These are phyloP conservation scores for Pelargonium cotyledonis DNA, from an alignment of 441 rosid genomes.

Conservation along the genomic window DNA sequence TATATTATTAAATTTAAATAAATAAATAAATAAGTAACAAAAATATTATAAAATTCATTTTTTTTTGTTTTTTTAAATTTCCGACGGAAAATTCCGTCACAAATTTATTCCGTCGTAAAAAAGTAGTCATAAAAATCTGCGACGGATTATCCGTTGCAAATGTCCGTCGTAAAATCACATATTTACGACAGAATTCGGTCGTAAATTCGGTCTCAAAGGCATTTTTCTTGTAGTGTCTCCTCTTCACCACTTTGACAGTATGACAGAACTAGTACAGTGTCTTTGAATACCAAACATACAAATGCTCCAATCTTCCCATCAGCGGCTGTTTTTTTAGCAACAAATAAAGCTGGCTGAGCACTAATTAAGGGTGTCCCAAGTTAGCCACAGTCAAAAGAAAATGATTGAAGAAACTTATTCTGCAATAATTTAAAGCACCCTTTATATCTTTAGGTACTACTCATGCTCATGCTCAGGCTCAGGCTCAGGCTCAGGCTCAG, in stretches of 20 bases:
- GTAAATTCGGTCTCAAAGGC: no score
- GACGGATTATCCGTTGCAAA: no score
- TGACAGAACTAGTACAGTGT: neutral
- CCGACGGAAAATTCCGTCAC: no score
- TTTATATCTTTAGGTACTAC: neutral
- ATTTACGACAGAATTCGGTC: no score
- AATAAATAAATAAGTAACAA: no score
- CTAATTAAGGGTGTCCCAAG: neutral
- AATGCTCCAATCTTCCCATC: neutral
- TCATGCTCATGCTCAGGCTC: neutral
- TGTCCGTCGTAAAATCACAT: no score
- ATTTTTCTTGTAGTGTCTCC: no score
- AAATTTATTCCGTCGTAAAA: no score
- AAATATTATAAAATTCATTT: no score
- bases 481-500: neutral
- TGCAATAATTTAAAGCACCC: neutral
- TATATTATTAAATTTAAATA: no score
- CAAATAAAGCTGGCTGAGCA: neutral
- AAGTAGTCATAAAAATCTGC: no score
- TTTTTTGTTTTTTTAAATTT: no score
- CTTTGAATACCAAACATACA: neutral
- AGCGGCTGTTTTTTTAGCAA: neutral
- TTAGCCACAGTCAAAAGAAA: neutral
- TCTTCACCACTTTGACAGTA: neutral
- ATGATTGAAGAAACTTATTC: neutral